These are phyloP conservation scores for Spathaspora passalidarum DNA, from an alignment of 805 yeast species.

Conservation along the genomic window DNA sequence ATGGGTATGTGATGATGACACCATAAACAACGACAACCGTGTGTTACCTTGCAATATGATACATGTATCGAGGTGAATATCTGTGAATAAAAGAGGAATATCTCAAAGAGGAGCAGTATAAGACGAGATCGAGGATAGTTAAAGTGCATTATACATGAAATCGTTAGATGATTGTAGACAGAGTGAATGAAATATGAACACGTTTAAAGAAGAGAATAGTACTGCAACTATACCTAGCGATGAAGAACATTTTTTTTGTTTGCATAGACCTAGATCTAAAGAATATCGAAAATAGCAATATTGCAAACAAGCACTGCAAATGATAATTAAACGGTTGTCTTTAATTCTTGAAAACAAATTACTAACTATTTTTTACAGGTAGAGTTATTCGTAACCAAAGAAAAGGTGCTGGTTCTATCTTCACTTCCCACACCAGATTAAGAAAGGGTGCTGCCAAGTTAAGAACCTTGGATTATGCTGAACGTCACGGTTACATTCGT, in stretches of 20 bases:
- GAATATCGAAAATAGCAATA: not conserved
- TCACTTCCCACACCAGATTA: conserved; percentile 99
- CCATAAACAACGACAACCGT: not conserved
- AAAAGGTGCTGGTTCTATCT: conserved; percentile 99
- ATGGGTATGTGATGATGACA: conserved; percentile 23
- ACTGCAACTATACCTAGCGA: not conserved
- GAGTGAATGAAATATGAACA: not conserved
- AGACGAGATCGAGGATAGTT: not conserved
- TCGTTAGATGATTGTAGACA: not conserved
- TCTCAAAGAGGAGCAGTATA: not conserved
- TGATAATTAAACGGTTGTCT: not conserved
- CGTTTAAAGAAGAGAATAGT: not conserved
- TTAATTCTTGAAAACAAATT: not conserved
- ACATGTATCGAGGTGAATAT: not conserved
- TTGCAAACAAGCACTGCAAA: no score
- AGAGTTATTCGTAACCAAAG: conserved; percentile 99
- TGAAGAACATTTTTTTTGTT: no score
- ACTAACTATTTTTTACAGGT: conserved; percentile 48
- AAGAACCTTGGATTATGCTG: conserved; percentile 98
- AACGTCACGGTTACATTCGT: conserved; percentile 99
- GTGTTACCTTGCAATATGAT: not conserved
- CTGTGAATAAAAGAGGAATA: not conserved
- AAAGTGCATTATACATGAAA: not conserved
- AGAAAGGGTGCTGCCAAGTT: conserved; percentile 99
- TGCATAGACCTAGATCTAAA: no score